phyloP scores from a whole-genome alignment of 495 filamentous ascomycete genomes.

The Rhypophila decipiens region DNA sequence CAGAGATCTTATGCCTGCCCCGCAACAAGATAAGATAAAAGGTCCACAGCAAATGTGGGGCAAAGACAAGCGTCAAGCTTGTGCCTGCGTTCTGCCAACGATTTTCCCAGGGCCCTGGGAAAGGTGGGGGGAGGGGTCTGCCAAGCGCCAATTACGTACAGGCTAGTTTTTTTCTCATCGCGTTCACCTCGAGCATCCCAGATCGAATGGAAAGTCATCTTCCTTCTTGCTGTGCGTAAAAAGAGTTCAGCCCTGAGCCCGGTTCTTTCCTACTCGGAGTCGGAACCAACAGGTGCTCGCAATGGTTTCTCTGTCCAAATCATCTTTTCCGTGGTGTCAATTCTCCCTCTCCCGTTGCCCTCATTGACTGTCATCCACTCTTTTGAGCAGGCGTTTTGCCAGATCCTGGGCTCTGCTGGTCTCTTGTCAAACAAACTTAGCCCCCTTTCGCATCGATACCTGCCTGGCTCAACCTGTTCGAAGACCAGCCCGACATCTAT shows the following conservation, averaged over 20 bases:
- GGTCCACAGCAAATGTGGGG: neutral
- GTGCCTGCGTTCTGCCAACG: neutral
- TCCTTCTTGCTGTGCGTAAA: too few relatives aligned
- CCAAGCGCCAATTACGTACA: too few relatives aligned
- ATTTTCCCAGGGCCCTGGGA: neutral
- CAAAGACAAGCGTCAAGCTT: neutral
- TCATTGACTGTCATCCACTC: too few relatives aligned
- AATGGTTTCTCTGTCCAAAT: constrained; percentile 10
- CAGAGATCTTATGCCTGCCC: too few relatives aligned
- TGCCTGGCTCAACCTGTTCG: too few relatives aligned
- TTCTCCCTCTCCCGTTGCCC: neutral
- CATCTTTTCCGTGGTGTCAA: constrained; percentile 1
- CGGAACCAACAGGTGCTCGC: constrained; percentile 7
- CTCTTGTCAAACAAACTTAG: too few relatives aligned
- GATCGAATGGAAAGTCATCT: neutral
- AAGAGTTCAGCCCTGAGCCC: neutral
- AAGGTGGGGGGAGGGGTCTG: neutral
- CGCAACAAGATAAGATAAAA: too few relatives aligned
- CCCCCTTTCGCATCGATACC: too few relatives aligned
- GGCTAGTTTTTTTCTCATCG: neutral
- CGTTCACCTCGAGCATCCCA: neutral
- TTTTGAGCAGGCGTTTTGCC: too few relatives aligned
- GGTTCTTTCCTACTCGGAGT: constrained; percentile 21
- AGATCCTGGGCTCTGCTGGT: too few relatives aligned
- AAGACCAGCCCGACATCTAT: too few relatives aligned